Conservation (phyloP, 495 filamentous ascomycete genomes). For the Hypoxylon rickii region DNA sequence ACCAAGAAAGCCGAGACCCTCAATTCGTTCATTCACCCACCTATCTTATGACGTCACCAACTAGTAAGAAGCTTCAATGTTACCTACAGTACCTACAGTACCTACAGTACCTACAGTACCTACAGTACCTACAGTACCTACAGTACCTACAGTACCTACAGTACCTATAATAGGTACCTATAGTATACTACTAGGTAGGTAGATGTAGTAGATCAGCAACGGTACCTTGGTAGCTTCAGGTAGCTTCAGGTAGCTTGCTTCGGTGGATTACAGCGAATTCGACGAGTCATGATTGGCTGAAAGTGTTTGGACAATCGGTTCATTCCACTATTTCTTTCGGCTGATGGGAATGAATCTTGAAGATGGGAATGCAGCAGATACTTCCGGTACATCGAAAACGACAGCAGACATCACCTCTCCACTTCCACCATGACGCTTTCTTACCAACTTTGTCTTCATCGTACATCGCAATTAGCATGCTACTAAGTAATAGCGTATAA, state of each 20-base stretch:
- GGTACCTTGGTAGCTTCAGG: no score
- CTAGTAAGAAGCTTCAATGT: slow-evolving; percentile 15
- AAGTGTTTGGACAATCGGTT: slow-evolving; percentile 8
- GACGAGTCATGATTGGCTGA: slow-evolving; percentile 16
- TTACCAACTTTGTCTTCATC: slow-evolving; percentile 8
- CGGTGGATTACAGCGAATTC: slow-evolving; percentile 12
- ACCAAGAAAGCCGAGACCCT: slow-evolving; percentile 7
- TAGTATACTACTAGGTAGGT: slow-evolving; percentile 22
- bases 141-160: no score
- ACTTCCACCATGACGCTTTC: slow-evolving; percentile 14
- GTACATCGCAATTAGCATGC: no score
- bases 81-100: no score
- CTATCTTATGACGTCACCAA: slow-evolving; percentile 25
- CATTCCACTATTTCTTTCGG: slow-evolving; percentile 9
- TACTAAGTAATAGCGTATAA: no score
- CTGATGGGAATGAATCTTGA: slow-evolving; percentile 19
- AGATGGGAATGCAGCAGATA: no score
- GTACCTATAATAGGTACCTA: no score
- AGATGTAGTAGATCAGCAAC: no score
- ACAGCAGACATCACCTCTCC: slow-evolving; percentile 33
- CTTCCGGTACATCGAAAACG: no score
- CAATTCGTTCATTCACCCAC: slow-evolving; percentile 8
- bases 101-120: no score
- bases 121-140: no score
- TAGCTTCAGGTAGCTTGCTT: no score